Conservation (phyloP, 495 filamentous ascomycete genomes). For the Pyronema domesticum region DNA sequence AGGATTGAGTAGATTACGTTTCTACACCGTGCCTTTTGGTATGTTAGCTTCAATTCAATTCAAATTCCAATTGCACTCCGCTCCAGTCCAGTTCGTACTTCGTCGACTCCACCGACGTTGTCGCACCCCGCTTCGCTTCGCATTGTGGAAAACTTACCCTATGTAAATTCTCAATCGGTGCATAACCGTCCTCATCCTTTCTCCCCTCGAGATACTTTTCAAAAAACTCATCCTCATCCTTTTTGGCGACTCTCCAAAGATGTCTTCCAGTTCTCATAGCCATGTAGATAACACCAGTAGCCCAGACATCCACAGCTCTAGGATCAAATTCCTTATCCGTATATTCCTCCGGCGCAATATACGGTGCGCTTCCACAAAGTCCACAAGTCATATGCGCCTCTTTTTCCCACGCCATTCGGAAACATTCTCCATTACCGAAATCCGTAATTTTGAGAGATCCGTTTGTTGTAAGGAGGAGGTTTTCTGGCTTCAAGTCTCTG, state of each 20-base stretch:
- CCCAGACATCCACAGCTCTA: conserved; percentile 92
- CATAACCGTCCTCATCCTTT: conserved; percentile 84
- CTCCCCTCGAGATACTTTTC: conserved; percentile 81
- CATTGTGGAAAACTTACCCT: conserved; percentile 44
- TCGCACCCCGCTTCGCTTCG: background rate
- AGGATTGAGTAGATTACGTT: conserved; percentile 98
- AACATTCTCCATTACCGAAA: conserved; percentile 98
- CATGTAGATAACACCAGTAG: conserved; percentile 98
- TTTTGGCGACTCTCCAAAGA: conserved; percentile 86
- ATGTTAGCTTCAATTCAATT: too few species aligned
- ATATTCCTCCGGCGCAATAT: conserved; percentile 97
- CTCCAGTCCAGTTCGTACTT: conserved; percentile 25
- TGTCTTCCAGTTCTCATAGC: conserved; percentile 95
- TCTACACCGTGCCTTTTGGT: conserved; percentile 68
- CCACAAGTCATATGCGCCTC: conserved; percentile 96
- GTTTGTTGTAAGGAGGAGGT: conserved; percentile 79
- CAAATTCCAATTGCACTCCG: background rate
- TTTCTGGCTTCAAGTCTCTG: conserved; percentile 93
- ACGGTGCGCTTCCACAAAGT: conserved; percentile 87
- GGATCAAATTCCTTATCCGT: conserved; percentile 89
- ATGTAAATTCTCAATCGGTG: conserved; percentile 87
- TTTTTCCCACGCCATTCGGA: conserved; percentile 98
- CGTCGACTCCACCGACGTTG: too few species aligned
- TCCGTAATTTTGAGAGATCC: conserved; percentile 97
- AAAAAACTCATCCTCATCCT: conserved; percentile 94